Base-by-base conservation (phyloP, 192 early-diverging fungal genomes). In the Coemansia sp. region DNA sequence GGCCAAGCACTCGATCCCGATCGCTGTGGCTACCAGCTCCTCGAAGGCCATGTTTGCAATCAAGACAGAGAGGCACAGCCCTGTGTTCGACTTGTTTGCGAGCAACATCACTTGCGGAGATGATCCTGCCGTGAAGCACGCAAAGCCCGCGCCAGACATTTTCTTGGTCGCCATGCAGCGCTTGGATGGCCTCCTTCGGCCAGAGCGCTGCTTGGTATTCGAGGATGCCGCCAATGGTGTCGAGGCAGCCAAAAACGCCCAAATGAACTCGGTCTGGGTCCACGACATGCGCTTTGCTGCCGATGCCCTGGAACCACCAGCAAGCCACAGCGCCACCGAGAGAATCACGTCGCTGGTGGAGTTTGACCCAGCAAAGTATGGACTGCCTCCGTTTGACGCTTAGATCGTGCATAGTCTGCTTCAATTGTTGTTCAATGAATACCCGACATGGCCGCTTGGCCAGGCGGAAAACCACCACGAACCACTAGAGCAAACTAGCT, bases 131-230 rank as follows among this genome's bases (percentile, higher is more conserved):
- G 87, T 98, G 43, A 73, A 78, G 54, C 73, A 86, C 51, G 91
- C 94, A 4, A 98, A 98, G 82, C 97, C 97, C 2, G 84, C 89
- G 20, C 97, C 97, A 2, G 97, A 98, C 61, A 85, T 97, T 25
- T 98, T 97, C 80, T 84, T 90, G 19, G 87, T 83, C 6, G 94
- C 92, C 9, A 86, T 88, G 58, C 60, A 87, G 38, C 72, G 71
- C 63, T 51, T 92, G 15, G 88, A 91, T 38, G 73, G 66, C 56
- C 65, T 65, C 22, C 56, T 78, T 0, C 73, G 73, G 40, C 68
- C 79, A 2, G 76, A 82, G 5, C 83, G 88, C 7, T 92, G 91
- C 61, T 84, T 98, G 39, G 95, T 98, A 25, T 98, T 98, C 89
- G 97, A 98, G 74, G 95, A 98, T 62, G 89, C 94, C 3, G 70